Conservation (phyloP, 1,284 basidiomycete genomes). For the Ceratobasidium sp. region DNA sequence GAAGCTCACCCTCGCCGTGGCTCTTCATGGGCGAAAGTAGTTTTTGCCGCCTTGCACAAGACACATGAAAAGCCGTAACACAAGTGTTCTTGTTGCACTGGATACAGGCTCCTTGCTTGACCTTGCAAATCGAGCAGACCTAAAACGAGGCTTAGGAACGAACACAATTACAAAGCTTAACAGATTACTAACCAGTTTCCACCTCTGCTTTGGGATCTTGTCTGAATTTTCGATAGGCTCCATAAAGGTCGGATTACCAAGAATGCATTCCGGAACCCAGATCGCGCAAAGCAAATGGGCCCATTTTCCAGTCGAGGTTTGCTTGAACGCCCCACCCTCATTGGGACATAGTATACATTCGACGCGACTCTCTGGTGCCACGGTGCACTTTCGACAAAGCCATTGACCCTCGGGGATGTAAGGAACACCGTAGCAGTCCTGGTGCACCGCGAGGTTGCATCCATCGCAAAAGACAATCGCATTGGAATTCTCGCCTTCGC, state of each 20-base stretch:
- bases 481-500: conserved; percentile 98
- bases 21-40: conserved; percentile 89
- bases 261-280: conserved; percentile 96
- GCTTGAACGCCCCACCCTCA: conserved; percentile 98
- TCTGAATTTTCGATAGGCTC: conserved; percentile 96
- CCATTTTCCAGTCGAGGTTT: conserved; percentile 94
- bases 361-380: conserved; percentile 96
- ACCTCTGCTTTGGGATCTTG: conserved; percentile 88
- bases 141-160: conserved; percentile 51
- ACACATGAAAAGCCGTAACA: conserved; percentile 94
- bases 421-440: conserved; percentile 99
- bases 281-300: conserved; percentile 97
- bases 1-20: conserved; percentile 74
- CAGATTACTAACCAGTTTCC: conserved; percentile 83
- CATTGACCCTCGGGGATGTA: conserved; percentile 99
- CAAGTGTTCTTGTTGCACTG: conserved; percentile 95
- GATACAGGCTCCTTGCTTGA: conserved; percentile 91
- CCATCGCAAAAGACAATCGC: conserved; percentile 99
- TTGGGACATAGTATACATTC: conserved; percentile 93
- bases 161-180: not conserved
- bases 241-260: conserved; percentile 98
- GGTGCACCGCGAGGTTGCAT: conserved; percentile 98
- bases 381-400: conserved; percentile 98
- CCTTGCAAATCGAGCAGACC: conserved; percentile 89
- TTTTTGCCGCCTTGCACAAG: conserved; percentile 90